A percentile compares a stretch with the other conserved stretches of the same genome.
phyloP scores from a whole-genome alignment of 2,329 filamentous ascomycete species.

The Pseudocercospora ulei region DNA sequence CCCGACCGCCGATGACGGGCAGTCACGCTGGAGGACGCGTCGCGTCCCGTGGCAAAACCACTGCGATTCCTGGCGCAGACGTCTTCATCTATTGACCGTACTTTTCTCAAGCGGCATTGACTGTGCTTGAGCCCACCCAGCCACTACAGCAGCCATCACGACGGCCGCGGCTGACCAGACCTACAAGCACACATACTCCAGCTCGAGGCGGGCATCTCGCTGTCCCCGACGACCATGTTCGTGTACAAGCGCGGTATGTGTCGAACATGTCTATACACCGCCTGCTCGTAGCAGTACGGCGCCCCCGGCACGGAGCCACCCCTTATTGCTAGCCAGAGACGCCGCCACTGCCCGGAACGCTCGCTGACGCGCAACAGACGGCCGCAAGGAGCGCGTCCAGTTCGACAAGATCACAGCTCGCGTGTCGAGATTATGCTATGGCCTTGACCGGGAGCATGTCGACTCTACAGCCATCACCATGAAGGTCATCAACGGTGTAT shows the following conservation, averaged over 20 bases:
- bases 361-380: conserved; percentile 53
- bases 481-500: conserved; percentile 98
- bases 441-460: conserved; percentile 87
- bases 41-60: conserved; percentile 2
- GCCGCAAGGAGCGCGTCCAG: conserved; percentile 98
- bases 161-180: conserved; percentile 13
- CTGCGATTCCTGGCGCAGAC: not conserved
- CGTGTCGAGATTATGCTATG: conserved; percentile 95
- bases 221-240: conserved; percentile 44
- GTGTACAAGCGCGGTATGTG: conserved; percentile 53
- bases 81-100: not conserved
- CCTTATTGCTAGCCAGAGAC: conserved; percentile 16
- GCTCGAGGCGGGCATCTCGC: conserved; percentile 25
- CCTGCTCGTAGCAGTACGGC: not conserved
- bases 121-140: conserved; percentile 17
- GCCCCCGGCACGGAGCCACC: conserved; percentile 9
- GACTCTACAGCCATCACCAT: conserved; percentile 97
- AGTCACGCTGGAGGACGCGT: not conserved
- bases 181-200: conserved; percentile 10
- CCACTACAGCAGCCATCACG: conserved; percentile 9
- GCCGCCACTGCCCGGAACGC: not conserved
- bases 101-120: conserved; percentile 18
- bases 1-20: conserved; percentile 3
- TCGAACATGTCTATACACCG: not conserved
- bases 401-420: conserved; percentile 99